Conservation (phyloP, 441 rosid genomes). For the Biscutella laevigata region DNA sequence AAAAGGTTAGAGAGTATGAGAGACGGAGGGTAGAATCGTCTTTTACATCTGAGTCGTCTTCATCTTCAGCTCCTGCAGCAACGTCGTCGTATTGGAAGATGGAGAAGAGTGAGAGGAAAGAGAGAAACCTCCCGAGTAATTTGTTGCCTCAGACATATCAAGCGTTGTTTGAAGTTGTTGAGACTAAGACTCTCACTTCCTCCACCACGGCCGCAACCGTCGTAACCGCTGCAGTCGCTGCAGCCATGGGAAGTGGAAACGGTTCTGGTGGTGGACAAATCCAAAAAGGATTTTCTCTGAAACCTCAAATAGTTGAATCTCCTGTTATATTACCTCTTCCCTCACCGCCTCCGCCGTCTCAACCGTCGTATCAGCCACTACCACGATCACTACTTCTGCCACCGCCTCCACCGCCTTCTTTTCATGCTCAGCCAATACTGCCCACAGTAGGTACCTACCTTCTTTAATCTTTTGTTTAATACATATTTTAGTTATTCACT, state of each 20-base stretch:
- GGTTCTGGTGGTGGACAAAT: slow-evolving; percentile 24
- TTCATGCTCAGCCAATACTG: slow-evolving; percentile 38
- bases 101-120: slow-evolving; percentile 76
- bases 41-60: slow-evolving; percentile 2
- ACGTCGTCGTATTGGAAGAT: slow-evolving; percentile 56
- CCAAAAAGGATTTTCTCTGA: slow-evolving; percentile 22
- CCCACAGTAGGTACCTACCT: slow-evolving; percentile 60
- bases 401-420: slow-evolving; percentile 22
- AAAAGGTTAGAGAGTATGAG: slow-evolving; percentile 74
- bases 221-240: slow-evolving; percentile 6
- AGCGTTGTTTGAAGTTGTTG: slow-evolving; percentile 61
- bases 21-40: slow-evolving; percentile 31
- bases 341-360: slow-evolving; percentile 15
- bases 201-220: slow-evolving; percentile 17
- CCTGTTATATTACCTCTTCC: slow-evolving; percentile 22
- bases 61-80: slow-evolving; percentile 19
- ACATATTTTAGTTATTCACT: not conserved
- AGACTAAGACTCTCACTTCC: slow-evolving; percentile 34
- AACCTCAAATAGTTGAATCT: slow-evolving; percentile 30
- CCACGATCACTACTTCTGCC: slow-evolving; percentile 17
- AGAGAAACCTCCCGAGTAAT: slow-evolving; percentile 65
- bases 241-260: slow-evolving; percentile 20
- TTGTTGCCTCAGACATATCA: slow-evolving; percentile 64
- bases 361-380: slow-evolving; percentile 14
- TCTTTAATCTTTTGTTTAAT: slow-evolving; percentile 10